Evolutionary conservation across 208 protist genomes (phyloP).

Genomic region (Acanthamoeba triangularis): DNA sequence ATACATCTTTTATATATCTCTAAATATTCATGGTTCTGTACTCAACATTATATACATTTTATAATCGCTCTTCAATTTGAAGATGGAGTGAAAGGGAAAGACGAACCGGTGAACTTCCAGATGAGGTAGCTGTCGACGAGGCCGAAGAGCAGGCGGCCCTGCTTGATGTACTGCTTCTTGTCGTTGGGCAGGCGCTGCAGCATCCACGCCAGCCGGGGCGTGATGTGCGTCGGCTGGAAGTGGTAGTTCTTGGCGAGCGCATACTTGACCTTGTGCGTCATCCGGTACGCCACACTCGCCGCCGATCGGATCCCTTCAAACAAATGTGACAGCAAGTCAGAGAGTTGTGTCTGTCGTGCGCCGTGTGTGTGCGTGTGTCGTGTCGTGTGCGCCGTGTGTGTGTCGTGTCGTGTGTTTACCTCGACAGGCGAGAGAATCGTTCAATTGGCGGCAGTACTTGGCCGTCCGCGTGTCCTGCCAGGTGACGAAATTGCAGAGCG

Average conservation of each 20-base stretch:
- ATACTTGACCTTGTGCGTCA: slow-evolving; percentile 48
- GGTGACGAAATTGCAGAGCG: slow-evolving; percentile 36
- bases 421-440: neutral
- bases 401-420: neutral
- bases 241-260: slow-evolving; percentile 5
- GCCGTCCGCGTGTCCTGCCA: slow-evolving; percentile 52
- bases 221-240: slow-evolving; percentile 4
- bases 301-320: neutral
- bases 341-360: no score
- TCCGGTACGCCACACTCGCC: neutral
- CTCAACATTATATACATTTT: no score
- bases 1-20: no score
- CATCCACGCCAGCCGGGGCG: slow-evolving; percentile 67
- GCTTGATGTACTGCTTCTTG: slow-evolving; percentile 45
- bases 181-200: slow-evolving; percentile 71
- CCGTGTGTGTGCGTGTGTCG: no score
- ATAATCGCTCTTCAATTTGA: no score
- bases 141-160: slow-evolving; percentile 81
- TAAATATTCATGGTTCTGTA: no score
- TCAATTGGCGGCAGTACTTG: slow-evolving; percentile 2
- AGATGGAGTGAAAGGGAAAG: neutral
- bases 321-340: neutral
- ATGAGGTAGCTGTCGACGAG: slow-evolving; percentile 81
- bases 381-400: neutral
- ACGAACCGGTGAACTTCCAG: slow-evolving; percentile 80